Conservation (phyloP, 257 asterid genomes). For the Ballota nigra region DNA sequence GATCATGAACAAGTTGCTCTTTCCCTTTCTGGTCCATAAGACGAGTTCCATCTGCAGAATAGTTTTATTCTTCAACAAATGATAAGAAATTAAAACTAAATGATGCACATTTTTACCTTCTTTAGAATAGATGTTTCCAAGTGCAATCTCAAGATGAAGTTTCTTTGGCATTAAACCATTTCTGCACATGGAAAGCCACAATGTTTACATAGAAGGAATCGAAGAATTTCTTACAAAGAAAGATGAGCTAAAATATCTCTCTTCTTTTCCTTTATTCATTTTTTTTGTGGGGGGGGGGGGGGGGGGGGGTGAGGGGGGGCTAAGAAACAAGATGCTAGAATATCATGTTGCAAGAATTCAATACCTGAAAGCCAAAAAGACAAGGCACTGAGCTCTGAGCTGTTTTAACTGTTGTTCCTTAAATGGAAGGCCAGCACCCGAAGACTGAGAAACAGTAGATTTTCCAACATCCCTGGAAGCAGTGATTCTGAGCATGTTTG, state of each 20-base stretch:
- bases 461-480: slow-evolving; percentile 81
- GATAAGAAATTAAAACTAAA: slow-evolving; percentile 13
- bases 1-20: slow-evolving; percentile 63
- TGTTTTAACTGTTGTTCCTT: slow-evolving; percentile 95
- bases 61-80: slow-evolving; percentile 22
- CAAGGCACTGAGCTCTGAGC: slow-evolving; percentile 99
- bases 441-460: slow-evolving; percentile 60
- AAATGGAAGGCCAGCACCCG: slow-evolving; percentile 65
- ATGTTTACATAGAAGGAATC: slow-evolving; percentile 22
- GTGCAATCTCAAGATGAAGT: slow-evolving; percentile 98
- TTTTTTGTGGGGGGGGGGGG: too few species aligned
- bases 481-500: slow-evolving; percentile 47
- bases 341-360: background rate
- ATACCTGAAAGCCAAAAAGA: slow-evolving; percentile 94
- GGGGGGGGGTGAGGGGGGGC: too few species aligned
- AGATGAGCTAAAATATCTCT: slow-evolving; percentile 8
- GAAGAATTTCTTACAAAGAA: slow-evolving; percentile 13
- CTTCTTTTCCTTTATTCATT: background rate
- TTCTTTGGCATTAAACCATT: slow-evolving; percentile 90
- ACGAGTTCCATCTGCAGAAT: slow-evolving; percentile 64
- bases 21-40: slow-evolving; percentile 71
- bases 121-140: slow-evolving; percentile 69
- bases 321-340: background rate
- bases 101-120: slow-evolving; percentile 60
- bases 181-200: slow-evolving; percentile 44